Evolutionary conservation across 2,329 filamentous ascomycete species (phyloP).

Genomic region (Anthostomella pinea): DNA sequence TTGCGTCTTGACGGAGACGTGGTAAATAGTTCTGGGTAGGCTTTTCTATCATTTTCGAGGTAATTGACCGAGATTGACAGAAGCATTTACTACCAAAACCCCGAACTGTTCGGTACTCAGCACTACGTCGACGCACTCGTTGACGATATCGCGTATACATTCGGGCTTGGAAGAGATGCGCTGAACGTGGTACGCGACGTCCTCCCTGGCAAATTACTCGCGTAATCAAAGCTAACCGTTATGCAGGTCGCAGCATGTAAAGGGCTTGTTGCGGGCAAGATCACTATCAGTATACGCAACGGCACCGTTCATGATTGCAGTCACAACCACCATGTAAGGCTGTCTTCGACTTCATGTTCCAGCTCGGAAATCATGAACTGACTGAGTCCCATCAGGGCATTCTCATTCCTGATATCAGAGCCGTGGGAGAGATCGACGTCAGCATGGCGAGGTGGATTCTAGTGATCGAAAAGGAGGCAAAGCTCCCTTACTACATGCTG

Average conservation of each 20-base stretch:
- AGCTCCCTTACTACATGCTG: neutral
- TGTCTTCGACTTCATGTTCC: neutral
- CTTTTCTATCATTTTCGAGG: neutral
- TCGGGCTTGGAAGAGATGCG: constrained; percentile 59
- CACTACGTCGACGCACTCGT: constrained; percentile 67
- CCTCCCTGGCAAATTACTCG: neutral
- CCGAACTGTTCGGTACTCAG: constrained; percentile 69
- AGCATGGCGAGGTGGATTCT: constrained; percentile 59
- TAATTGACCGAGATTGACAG: constrained; percentile 41
- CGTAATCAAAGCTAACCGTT: neutral
- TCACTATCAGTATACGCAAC: constrained; percentile 38
- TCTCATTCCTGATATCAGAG: constrained; percentile 54
- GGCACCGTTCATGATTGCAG: constrained; percentile 29
- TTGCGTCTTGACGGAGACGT: neutral
- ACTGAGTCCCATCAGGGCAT: constrained; percentile 45
- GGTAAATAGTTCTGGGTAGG: no score
- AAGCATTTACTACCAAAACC: constrained; percentile 77
- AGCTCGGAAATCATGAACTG: neutral
- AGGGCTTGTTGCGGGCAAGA: constrained; percentile 62
- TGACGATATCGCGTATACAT: constrained; percentile 70
- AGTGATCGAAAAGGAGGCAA: constrained; percentile 76
- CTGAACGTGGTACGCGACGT: constrained; percentile 63
- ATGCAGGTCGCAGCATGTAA: constrained; percentile 70
- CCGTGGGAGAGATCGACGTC: constrained; percentile 51
- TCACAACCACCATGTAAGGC: constrained; percentile 30